phyloP scores from a whole-genome alignment of 352 stramenopile species.

The Thalassiosira ordinaria region DNA sequence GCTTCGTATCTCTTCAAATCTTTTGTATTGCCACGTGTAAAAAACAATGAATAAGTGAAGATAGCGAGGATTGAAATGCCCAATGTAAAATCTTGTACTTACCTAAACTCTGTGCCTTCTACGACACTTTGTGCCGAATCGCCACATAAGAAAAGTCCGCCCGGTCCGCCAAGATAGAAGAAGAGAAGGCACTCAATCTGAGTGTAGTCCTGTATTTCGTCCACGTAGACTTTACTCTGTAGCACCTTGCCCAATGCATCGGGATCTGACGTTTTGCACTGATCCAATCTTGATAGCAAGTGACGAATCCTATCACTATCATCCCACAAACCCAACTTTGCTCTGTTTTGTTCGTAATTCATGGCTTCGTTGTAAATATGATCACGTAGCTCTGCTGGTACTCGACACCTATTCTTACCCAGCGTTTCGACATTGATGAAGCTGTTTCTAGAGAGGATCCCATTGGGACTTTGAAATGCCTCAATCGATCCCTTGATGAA shows the following conservation, averaged over 20 bases:
- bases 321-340: constrained; percentile 61
- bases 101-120: constrained; percentile 68
- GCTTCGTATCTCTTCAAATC: constrained; percentile 78
- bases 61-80: too few species aligned
- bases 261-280: constrained; percentile 21
- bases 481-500: constrained; percentile 82
- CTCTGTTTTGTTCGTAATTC: constrained; percentile 56
- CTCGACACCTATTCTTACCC: constrained; percentile 62
- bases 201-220: constrained; percentile 64
- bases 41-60: too few species aligned
- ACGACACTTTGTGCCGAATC: constrained; percentile 70
- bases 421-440: constrained; percentile 58
- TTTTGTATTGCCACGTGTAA: too few species aligned
- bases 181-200: constrained; percentile 72
- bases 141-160: constrained; percentile 71
- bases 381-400: constrained; percentile 42
- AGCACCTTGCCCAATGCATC: constrained; percentile 28
- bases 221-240: constrained; percentile 58
- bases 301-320: constrained; percentile 56
- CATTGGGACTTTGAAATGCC: constrained; percentile 43
- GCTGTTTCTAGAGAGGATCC: constrained; percentile 44
- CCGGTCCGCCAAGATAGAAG: constrained; percentile 60
- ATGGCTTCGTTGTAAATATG: constrained; percentile 58
- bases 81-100: too few species aligned
- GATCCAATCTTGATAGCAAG: constrained; percentile 36